Evolutionary conservation across 352 stramenopile genomes (phyloP).

Genomic region (Phytophthora sp.): DNA sequence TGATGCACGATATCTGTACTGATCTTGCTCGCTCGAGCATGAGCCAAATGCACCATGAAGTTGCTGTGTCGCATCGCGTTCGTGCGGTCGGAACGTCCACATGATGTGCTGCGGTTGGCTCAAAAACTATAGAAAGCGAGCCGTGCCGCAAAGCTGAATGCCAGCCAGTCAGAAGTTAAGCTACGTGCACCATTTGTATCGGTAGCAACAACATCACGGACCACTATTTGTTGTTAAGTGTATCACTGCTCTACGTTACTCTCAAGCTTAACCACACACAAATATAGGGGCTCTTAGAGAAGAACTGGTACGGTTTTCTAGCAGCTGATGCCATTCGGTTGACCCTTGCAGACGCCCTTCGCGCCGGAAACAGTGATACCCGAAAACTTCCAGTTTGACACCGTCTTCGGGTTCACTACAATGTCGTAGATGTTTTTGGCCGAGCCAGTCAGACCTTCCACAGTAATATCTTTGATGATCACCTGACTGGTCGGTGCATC

Average conservation of each 20-base stretch:
- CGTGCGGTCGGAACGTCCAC: not conserved
- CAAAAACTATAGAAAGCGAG: not conserved
- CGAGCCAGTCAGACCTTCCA: slow-evolving; percentile 25
- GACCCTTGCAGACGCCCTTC: no score
- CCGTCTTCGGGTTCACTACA: slow-evolving; percentile 25
- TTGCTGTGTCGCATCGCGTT: not conserved
- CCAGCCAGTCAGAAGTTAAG: no score
- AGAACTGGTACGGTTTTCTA: not conserved
- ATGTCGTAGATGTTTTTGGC: slow-evolving; percentile 36
- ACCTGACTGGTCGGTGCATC: slow-evolving; percentile 19
- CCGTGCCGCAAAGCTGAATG: not conserved
- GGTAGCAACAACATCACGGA: not conserved
- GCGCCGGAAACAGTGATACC: no score
- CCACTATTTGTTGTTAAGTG: not conserved
- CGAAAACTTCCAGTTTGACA: no score
- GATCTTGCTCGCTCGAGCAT: not conserved
- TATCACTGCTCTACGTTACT: not conserved
- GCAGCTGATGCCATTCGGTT: no score
- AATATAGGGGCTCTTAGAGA: not conserved
- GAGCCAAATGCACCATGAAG: not conserved
- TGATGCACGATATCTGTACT: not conserved
- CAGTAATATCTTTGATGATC: slow-evolving; percentile 8
- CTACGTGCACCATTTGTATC: not conserved
- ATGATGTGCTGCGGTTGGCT: not conserved
- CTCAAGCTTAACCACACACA: not conserved